Evolutionary conservation across 2,329 filamentous ascomycete species (phyloP).

Genomic region (Conoideocrella luteorostrata): DNA sequence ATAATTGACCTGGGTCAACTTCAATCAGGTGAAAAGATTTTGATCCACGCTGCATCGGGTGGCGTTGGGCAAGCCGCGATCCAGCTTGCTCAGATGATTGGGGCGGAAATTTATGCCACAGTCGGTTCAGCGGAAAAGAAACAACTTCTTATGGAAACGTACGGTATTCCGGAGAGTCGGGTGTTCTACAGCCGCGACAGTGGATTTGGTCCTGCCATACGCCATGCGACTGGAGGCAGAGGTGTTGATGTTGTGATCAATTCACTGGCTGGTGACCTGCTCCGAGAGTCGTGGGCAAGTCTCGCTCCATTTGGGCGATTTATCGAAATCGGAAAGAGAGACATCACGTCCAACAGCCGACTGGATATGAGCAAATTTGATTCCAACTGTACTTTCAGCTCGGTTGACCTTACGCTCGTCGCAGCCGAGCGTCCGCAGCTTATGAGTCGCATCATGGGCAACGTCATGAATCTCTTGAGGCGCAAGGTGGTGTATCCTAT

Average conservation of each 20-base stretch:
- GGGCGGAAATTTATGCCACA: slow-evolving; percentile 36
- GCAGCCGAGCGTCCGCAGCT: slow-evolving; percentile 34
- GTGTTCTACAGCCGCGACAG: slow-evolving; percentile 21
- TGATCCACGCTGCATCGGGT: slow-evolving; percentile 33
- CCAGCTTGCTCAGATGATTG: slow-evolving; percentile 29
- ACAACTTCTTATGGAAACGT: slow-evolving; percentile 28
- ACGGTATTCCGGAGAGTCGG: slow-evolving; percentile 27
- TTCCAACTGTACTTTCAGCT: slow-evolving; percentile 38
- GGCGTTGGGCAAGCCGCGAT: slow-evolving; percentile 35
- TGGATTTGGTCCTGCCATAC: slow-evolving; percentile 17
- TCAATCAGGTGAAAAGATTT: slow-evolving; percentile 28
- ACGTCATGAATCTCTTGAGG: slow-evolving; percentile 29
- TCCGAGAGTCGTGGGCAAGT: slow-evolving; percentile 36
- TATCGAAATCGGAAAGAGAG: slow-evolving; percentile 36
- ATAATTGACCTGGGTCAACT: slow-evolving; percentile 33
- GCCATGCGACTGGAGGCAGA: slow-evolving; percentile 28
- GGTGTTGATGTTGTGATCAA: slow-evolving; percentile 67
- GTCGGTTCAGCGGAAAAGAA: slow-evolving; percentile 31
- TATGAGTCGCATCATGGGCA: slow-evolving; percentile 30
- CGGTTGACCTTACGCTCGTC: slow-evolving; percentile 39
- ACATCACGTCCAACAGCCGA: slow-evolving; percentile 30
- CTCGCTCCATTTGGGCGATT: slow-evolving; percentile 38
- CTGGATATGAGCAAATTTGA: slow-evolving; percentile 45
- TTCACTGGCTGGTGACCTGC: slow-evolving; percentile 34
- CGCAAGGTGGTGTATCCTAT: slow-evolving; percentile 29